Evolutionary conservation across 78 protist species (phyloP).

Genomic region (Dictyostelium citrinum): DNA sequence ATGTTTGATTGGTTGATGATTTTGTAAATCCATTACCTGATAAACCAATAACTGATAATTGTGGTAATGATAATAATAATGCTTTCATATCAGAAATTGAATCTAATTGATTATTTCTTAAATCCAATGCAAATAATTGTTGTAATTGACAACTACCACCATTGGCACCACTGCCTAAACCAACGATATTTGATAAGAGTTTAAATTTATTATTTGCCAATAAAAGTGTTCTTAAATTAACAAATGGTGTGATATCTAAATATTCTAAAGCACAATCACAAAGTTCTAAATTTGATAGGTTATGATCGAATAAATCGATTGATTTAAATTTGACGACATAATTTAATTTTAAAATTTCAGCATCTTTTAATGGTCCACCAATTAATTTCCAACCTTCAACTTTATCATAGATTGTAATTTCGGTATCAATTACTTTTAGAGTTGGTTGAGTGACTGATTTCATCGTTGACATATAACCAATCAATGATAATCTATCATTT

Average conservation of each 20-base stretch:
- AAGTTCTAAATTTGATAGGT: constrained; percentile 22
- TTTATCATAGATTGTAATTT: constrained; percentile 54
- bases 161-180: background rate
- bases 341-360: constrained; percentile 27
- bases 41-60: constrained; percentile 25
- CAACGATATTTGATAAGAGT: background rate
- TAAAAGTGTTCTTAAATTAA: constrained; percentile 13
- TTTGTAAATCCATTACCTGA: constrained; percentile 21
- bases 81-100: background rate
- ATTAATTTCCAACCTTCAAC: constrained; percentile 71
- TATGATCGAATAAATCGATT: constrained; percentile 11
- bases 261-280: constrained; percentile 68
- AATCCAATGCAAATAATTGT: constrained; percentile 52
- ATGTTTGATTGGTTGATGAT: background rate
- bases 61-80: background rate
- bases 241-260: constrained; percentile 19
- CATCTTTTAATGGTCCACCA: constrained; percentile 24
- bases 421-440: constrained; percentile 71
- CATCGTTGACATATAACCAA: constrained; percentile 69
- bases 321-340: background rate
- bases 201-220: constrained; percentile 43
- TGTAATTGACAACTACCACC: background rate
- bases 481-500: constrained; percentile 29
- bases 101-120: constrained; percentile 21
- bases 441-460: background rate